Percentiles rank a stretch among this genome's conserved stretches.
Evolutionary conservation across 345 rosid species (phyloP).

Genomic region (Viola odorata): DNA sequence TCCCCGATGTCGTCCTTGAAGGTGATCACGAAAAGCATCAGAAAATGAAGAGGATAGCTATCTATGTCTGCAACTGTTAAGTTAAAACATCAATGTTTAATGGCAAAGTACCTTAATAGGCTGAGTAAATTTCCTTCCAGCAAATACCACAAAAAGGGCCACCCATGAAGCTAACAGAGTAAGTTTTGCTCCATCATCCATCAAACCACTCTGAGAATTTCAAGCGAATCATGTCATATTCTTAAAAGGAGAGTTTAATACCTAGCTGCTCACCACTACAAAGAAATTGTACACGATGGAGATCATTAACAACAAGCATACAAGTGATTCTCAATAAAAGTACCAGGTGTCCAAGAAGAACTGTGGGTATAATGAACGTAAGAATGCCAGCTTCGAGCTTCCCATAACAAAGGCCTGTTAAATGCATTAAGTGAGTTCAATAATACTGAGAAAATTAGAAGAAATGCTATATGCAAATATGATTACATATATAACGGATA

Average conservation of each 20-base stretch:
- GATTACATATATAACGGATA: too few relatives aligned
- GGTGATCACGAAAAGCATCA: slow-evolving; percentile 13
- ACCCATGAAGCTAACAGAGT: slow-evolving; percentile 76
- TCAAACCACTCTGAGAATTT: slow-evolving; percentile 53
- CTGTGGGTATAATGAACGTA: slow-evolving; percentile 74
- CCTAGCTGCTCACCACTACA: not conserved
- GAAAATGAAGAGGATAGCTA: not conserved
- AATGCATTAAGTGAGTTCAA: not conserved
- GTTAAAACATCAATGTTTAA: too few relatives aligned
- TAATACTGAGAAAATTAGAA: too few relatives aligned
- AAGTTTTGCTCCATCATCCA: slow-evolving; percentile 67
- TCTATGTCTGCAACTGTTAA: not conserved
- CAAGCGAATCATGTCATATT: too few relatives aligned
- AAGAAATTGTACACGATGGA: too few relatives aligned
- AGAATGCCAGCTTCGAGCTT: slow-evolving; percentile 92
- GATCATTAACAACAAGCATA: not conserved
- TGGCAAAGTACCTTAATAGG: slow-evolving; percentile 61
- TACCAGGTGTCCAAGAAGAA: slow-evolving; percentile 94
- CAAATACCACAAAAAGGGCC: slow-evolving; percentile 71
- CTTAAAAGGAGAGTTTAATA: not conserved
- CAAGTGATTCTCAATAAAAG: not conserved
- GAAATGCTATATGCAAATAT: too few relatives aligned
- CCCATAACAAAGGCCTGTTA: slow-evolving; percentile 83
- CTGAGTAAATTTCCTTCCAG: slow-evolving; percentile 90
- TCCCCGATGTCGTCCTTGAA: slow-evolving; percentile 94